Percentiles rank a stretch among this genome's conserved stretches.
phyloP scores from a whole-genome alignment of 106 monocot species.

The Apostasia ramifera region DNA sequence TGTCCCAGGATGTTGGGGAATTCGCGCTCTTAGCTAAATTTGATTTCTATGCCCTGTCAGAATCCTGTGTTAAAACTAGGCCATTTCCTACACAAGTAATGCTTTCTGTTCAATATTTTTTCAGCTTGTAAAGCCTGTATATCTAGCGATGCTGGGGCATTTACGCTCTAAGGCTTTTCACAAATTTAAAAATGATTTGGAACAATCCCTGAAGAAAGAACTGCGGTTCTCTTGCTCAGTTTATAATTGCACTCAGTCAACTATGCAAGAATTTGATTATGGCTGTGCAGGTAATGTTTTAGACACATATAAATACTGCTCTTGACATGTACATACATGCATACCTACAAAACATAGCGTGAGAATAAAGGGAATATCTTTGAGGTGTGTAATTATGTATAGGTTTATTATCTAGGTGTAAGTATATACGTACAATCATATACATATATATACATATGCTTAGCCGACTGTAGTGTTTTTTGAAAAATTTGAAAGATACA shows the following conservation, averaged over 20 bases:
- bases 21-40: not conserved
- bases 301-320: too few species aligned
- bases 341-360: too few species aligned
- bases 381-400: too few species aligned
- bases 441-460: too few species aligned
- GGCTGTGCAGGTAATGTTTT: slow-evolving; percentile 40
- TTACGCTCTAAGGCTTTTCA: slow-evolving; percentile 37
- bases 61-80: not conserved
- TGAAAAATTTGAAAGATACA: too few species aligned
- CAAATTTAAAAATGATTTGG: slow-evolving; percentile 48
- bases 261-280: slow-evolving; percentile 49
- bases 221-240: slow-evolving; percentile 48
- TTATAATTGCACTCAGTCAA: slow-evolving; percentile 23
- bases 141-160: slow-evolving; percentile 52
- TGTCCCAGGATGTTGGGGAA: not conserved
- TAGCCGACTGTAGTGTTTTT: too few species aligned
- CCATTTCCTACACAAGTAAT: not conserved
- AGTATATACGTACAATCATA: too few species aligned
- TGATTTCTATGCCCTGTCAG: not conserved
- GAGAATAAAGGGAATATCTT: too few species aligned
- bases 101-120: not conserved
- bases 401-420: too few species aligned
- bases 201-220: slow-evolving; percentile 38
- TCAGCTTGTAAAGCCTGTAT: slow-evolving; percentile 65
- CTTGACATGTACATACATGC: too few species aligned